phyloP scores from a whole-genome alignment of 345 rosid genomes.

The Linum tenue region DNA sequence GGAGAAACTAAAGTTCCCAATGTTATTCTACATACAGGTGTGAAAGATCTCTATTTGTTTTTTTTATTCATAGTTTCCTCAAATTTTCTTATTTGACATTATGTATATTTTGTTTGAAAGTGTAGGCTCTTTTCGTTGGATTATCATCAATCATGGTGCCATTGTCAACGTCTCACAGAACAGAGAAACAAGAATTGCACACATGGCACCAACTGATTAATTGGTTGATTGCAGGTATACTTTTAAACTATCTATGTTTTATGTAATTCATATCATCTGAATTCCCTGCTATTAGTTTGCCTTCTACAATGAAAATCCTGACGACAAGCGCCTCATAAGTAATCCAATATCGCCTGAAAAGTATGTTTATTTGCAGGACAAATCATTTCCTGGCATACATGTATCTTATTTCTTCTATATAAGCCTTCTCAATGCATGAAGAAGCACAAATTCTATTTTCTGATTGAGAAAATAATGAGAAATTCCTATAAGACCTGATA shows the following conservation, averaged over 20 bases:
- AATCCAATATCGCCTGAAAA: too few species aligned
- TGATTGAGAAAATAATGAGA: background rate
- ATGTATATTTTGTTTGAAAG: constrained; percentile 14
- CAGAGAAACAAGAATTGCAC: constrained; percentile 77
- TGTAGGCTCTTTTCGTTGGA: constrained; percentile 69
- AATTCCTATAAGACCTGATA: background rate
- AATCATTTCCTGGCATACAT: too few species aligned
- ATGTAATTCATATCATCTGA: background rate
- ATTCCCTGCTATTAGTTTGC: background rate
- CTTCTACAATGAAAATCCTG: background rate
- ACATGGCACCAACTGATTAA: constrained; percentile 67
- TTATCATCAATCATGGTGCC: constrained; percentile 69
- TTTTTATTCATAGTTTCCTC: constrained; percentile 2
- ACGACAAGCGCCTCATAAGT: background rate
- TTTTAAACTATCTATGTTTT: constrained; percentile 1
- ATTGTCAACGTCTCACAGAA: constrained; percentile 72
- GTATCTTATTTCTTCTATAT: too few species aligned
- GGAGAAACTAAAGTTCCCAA: constrained; percentile 37
- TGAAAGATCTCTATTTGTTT: constrained; percentile 8
- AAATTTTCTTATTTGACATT: background rate
- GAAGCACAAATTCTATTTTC: background rate
- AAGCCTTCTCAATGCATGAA: too few species aligned
- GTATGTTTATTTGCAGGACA: too few species aligned
- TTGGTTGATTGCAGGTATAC: constrained; percentile 71
- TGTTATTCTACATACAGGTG: constrained; percentile 71